Evolutionary conservation across 1,139 yeast species (phyloP), one percentile per base, ranked within the genome.

Genomic region (Arxiozyma heterogenica): DNA sequence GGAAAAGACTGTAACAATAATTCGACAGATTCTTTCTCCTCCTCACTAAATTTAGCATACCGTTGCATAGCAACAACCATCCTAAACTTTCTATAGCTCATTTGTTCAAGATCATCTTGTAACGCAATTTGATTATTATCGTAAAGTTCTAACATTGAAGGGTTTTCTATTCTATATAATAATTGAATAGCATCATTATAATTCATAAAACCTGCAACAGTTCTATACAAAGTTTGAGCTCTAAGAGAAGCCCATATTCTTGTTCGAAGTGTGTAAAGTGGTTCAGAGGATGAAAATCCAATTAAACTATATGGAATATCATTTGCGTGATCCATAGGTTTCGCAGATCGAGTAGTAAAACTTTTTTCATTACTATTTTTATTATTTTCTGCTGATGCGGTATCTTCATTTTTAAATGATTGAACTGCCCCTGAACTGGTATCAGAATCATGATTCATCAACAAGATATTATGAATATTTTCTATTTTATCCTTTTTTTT

Each of bases 191-290:
- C 95, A 42, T 77, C 75, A 21, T 78, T 73, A 64, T 86, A 85
- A 61, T 85, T 85, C 77, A 78, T 78, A 61, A 87, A 86, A 0
- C 95, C 95, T 0, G 89, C 79, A 2, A 86, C 75, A 0, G 95
- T 87, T 18, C 95, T 73, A 61, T 83, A 87, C 51, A 87, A 72
- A 0, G 95, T 87, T 64, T 87, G 95, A 2, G 87, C 79, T 59
- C 95, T 74, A 53, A 84, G 70, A 0, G 95, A 86, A 0, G 94
- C 86, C 95, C 95, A 87, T 0, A 86, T 76, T 61, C 95, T 75
- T 0, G 95, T 86, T 62, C 94, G 71, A 55, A 84, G 65, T 1
- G 81, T 77, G 58, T 77, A 80, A 55, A 81, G 83, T 0, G 86
- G 83, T 8, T 80, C 74, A 0, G 88, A 76, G 15, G 78, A 73